These are phyloP conservation scores for Micromonas commoda DNA, from an alignment of 139 green algal genomes.

Conservation along the genomic window DNA sequence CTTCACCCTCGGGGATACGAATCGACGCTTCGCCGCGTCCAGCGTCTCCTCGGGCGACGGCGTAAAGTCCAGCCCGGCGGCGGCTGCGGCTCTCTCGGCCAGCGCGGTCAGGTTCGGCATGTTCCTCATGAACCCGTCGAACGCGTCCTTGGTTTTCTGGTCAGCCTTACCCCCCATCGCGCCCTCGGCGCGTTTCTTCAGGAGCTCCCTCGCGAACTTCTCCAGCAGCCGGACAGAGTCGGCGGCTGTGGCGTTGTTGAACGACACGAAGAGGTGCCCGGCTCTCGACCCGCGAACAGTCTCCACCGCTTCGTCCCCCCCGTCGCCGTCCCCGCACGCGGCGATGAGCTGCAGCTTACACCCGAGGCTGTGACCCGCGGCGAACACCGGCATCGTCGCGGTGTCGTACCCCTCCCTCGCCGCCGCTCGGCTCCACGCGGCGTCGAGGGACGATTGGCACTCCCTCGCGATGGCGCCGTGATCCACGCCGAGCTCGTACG, in stretches of 20 bases:
- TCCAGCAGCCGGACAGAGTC: conserved; percentile 29
- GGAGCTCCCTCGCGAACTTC: conserved; percentile 28
- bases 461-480: conserved; percentile 24
- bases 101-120: conserved; percentile 8
- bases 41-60: conserved; percentile 26
- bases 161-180: not conserved
- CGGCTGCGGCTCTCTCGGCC: conserved; percentile 20
- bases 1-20: not conserved
- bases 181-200: conserved; percentile 5
- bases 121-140: not conserved
- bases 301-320: not conserved
- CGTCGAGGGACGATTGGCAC: not conserved
- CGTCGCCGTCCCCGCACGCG: not conserved
- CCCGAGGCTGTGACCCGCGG: conserved; percentile 15
- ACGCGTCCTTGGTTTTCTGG: not conserved
- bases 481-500: conserved; percentile 29
- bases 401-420: conserved; percentile 3
- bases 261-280: conserved; percentile 9
- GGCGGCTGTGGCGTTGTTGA: conserved; percentile 17
- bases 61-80: conserved; percentile 24
- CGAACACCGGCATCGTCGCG: conserved; percentile 9
- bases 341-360: not conserved
- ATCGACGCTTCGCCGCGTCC: not conserved
- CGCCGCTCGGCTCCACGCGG: not conserved
- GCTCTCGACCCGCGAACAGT: not conserved